A percentile compares a stretch with the other conserved stretches of the same genome.
phyloP scores from a whole-genome alignment of 1,284 basidiomycete genomes.

The Apiotrichum brassicae region DNA sequence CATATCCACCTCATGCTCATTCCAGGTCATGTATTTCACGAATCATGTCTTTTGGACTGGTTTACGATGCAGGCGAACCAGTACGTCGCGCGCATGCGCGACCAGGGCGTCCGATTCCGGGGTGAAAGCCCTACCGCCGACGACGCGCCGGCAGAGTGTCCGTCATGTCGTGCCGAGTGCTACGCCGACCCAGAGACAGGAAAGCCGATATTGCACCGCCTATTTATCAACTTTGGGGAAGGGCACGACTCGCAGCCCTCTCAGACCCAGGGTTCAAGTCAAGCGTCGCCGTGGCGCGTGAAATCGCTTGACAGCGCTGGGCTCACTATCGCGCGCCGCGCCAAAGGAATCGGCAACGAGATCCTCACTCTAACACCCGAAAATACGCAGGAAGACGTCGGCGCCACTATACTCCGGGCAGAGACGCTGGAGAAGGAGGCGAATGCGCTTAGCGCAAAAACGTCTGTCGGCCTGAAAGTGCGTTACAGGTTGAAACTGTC shows the following conservation, averaged over 20 bases:
- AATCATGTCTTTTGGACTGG: constrained; percentile 32
- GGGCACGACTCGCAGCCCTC: neutral
- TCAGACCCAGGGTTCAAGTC: neutral
- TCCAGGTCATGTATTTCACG: constrained; percentile 42
- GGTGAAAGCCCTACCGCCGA: constrained; percentile 14
- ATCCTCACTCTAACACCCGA: constrained; percentile 17
- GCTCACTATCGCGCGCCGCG: constrained; percentile 28
- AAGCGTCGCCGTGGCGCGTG: neutral
- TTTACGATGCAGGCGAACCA: constrained; percentile 26
- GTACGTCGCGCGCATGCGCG: constrained; percentile 20
- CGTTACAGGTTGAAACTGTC: too few relatives aligned
- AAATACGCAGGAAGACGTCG: constrained; percentile 23
- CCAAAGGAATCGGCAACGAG: constrained; percentile 23
- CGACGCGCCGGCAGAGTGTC: constrained; percentile 36
- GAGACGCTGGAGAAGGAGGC: constrained; percentile 18
- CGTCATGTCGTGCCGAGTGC: constrained; percentile 33
- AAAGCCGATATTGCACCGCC: constrained; percentile 26
- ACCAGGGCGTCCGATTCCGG: constrained; percentile 12
- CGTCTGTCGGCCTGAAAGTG: constrained; percentile 29
- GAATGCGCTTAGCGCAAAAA: constrained; percentile 20
- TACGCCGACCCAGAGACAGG: constrained; percentile 33
- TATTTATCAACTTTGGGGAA: constrained; percentile 32
- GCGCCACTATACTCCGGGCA: constrained; percentile 16
- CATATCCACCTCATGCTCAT: too few relatives aligned
- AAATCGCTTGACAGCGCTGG: constrained; percentile 20